Conservation (phyloP, 2,329 filamentous ascomycete species). For the Exophiala bonariae region DNA sequence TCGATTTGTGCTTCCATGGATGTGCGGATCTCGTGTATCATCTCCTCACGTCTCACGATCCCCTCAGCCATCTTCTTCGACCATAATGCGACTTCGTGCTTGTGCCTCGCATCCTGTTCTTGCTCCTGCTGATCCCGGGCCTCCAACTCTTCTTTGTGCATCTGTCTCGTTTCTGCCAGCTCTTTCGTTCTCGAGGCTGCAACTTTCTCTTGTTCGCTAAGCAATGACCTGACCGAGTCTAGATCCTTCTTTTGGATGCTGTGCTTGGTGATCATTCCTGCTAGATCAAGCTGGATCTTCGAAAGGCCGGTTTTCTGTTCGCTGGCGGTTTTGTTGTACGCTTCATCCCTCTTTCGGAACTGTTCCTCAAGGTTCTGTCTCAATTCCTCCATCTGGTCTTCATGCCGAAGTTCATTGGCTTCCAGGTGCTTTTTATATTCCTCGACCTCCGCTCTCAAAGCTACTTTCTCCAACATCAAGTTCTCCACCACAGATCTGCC, state of each 20-base stretch:
- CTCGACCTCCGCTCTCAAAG: slow-evolving; percentile 39
- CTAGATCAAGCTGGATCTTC: slow-evolving; percentile 26
- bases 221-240: slow-evolving; percentile 11
- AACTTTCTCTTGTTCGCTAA: slow-evolving; percentile 11
- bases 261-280: slow-evolving; percentile 25
- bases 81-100: slow-evolving; percentile 6
- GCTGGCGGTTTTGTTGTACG: slow-evolving; percentile 5
- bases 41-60: slow-evolving; percentile 13
- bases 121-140: slow-evolving; percentile 1
- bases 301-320: slow-evolving; percentile 20
- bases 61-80: slow-evolving; percentile 11
- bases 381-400: slow-evolving; percentile 7
- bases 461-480: slow-evolving; percentile 37
- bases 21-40: slow-evolving; percentile 10
- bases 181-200: slow-evolving; percentile 13
- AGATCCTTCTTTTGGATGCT: slow-evolving; percentile 23
- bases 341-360: slow-evolving; percentile 15
- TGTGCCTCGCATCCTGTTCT: slow-evolving; percentile 13
- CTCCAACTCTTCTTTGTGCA: slow-evolving; percentile 15
- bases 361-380: slow-evolving; percentile 7
- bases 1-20: slow-evolving; percentile 14
- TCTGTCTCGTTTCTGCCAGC: slow-evolving; percentile 3
- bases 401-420: slow-evolving; percentile 33
- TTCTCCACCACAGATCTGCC: slow-evolving; percentile 38
- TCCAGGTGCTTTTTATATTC: slow-evolving; percentile 31